Evolutionary conservation across 345 rosid species (phyloP), one percentile per base, ranked within the genome.

Genomic region (Moringa oleifera): DNA sequence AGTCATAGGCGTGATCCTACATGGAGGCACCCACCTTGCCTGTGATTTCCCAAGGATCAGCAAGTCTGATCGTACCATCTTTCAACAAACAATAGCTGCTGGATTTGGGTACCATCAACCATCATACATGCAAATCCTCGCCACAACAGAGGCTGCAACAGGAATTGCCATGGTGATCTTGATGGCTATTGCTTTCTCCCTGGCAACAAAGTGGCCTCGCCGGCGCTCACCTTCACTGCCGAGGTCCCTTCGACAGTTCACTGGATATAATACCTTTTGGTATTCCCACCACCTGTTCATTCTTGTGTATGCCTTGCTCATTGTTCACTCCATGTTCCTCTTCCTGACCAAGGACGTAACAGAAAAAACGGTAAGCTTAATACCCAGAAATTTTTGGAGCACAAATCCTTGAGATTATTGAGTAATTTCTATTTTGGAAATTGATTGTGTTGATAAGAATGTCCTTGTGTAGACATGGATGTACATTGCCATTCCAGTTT

Each of bases 321-420:
- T 83, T 25, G 80, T 79, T 23, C 89, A 83, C 71, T 77, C 80
- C 61, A 79, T 83, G 79, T 81, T 81, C 80, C 84, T 83, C 52
- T 83, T 79, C 74, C 75, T 83, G 11, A 79, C 83, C 57, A 58
- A 66, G 69, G 66, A 71, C 17, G 13, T 65, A 9, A 49, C 46
- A 6, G 82, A 76, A 41, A 83, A 81, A 62, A 81, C 89, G 64
- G 89, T 83, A 54, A 64, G 79, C 24, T 33, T 33, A 33, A 33
- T 33, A 4, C 11, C 11, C 6, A 11, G 11, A 33, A 33, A 5
- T 33, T 33, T 33, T 33, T 33, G 5, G 37, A 33, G 37, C 11
- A 33, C 37, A 33, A 4, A 11, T 4, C 37, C 11, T 33, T 33
- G 11, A 33, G n/a, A n/a, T n/a, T n/a, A n/a, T n/a, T n/a, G n/a